These are phyloP conservation scores for Fusarium nematophilum DNA, from an alignment of 2,329 filamentous ascomycete species.

Conservation along the genomic window DNA sequence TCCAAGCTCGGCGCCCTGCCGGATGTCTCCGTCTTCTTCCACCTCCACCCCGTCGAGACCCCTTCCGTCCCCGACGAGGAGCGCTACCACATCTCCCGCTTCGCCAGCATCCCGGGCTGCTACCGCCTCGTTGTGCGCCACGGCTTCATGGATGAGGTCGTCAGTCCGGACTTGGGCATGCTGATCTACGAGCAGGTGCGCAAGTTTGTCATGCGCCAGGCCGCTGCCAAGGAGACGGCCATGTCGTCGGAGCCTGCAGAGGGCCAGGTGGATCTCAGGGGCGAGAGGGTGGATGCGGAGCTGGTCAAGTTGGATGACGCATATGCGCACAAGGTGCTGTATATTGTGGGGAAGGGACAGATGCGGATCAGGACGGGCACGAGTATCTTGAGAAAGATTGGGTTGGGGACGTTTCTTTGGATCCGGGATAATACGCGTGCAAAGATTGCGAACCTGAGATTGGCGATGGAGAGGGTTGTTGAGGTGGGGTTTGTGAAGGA, in stretches of 20 bases:
- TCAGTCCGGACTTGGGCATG: conserved; percentile 63
- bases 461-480: conserved; percentile 63
- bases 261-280: too few relatives aligned
- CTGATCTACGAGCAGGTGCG: conserved; percentile 52
- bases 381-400: conserved; percentile 49
- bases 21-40: conserved; percentile 77
- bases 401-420: conserved; percentile 69
- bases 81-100: conserved; percentile 57
- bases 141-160: conserved; percentile 76
- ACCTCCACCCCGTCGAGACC: conserved; percentile 70
- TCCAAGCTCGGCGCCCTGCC: conserved; percentile 74
- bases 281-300: too few relatives aligned
- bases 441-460: conserved; percentile 69
- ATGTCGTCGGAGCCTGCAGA: too few relatives aligned
- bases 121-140: conserved; percentile 76
- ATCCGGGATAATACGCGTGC: conserved; percentile 71
- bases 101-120: conserved; percentile 62
- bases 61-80: conserved; percentile 63
- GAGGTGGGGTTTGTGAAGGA: conserved; percentile 77
- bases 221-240: conserved; percentile 21
- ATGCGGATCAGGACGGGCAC: conserved; percentile 57
- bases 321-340: too few relatives aligned
- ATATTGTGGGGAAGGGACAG: conserved; percentile 69
- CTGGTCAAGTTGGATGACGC: too few relatives aligned
- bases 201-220: conserved; percentile 63